Evolutionary conservation across 2,329 filamentous ascomycete genomes (phyloP).

Genomic region (Xylariaceae sp.): DNA sequence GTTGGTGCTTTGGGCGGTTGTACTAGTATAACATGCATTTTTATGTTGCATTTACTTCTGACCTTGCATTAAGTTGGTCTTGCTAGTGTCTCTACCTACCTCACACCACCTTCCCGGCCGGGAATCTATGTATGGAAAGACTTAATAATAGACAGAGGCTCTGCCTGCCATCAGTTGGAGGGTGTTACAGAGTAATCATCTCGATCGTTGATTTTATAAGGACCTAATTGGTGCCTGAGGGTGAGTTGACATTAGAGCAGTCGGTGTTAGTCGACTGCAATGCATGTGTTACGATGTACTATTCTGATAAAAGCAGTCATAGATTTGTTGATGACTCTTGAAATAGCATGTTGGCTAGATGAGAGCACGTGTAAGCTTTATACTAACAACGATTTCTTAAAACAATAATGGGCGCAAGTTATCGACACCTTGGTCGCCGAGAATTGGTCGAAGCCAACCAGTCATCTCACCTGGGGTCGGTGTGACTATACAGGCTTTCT

Average conservation of each 20-base stretch:
- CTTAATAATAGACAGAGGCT: not conserved
- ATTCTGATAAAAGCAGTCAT: not conserved
- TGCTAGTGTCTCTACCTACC: conserved; percentile 1
- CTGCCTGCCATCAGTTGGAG: not conserved
- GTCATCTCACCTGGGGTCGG: too few relatives aligned
- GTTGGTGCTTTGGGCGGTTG: conserved; percentile 6
- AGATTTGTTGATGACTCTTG: not conserved
- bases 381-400: too few relatives aligned
- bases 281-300: not conserved
- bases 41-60: conserved; percentile 7
- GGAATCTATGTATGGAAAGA: not conserved
- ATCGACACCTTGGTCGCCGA: too few relatives aligned
- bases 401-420: too few relatives aligned
- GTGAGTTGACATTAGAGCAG: not conserved
- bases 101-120: conserved; percentile 8
- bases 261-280: not conserved
- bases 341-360: not conserved
- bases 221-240: not conserved
- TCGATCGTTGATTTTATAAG: not conserved
- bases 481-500: too few relatives aligned
- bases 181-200: not conserved
- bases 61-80: conserved; percentile 5
- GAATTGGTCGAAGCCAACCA: too few relatives aligned
- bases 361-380: too few relatives aligned
- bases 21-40: conserved; percentile 1